Base-by-base conservation (phyloP, 2,329 filamentous ascomycete genomes). In the Arthrobotrys megalospora region DNA sequence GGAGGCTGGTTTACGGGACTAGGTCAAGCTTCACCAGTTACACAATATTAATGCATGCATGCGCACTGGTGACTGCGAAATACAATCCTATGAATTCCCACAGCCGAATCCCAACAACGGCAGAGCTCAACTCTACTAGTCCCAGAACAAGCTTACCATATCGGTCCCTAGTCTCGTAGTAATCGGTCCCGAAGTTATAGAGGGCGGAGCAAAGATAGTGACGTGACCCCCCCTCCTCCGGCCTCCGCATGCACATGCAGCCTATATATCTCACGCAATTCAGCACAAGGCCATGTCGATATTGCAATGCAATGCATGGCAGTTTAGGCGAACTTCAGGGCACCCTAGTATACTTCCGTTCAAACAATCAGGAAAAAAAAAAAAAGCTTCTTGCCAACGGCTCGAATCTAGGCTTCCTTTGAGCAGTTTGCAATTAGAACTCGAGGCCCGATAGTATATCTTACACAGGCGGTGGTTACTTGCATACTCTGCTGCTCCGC, bases 181-280 rank as follows among this genome's bases (percentile, higher is more conserved):
- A 58, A n/a, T 6, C 32, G 8, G 21, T 8, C n/a, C 55, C 1
- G 24, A 19, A 43, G 12, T 34, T 43, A 45, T 5, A n/a, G 11
- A 24, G 36, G 55, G 55, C 55, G 55, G 55, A 43, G 55, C 28
- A 60, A 32, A 36, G 11, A 36, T n/a, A 10, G 55, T 60, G 55
- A 60, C 55, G 55, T 43, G 55, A 60, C 24, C 45, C 4, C 16
- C 45, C 19, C 19, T 34, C n/a, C 19, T 28, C 10, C 8, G 36
- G 11, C 10, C 16, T 28, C 36, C 36, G 24, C 36, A 12, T 10
- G 28, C 8, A 36, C 28, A 53, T 58, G n/a, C 32, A 38, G 6
- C 7, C 36, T 60, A 28, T 43, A 8, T 60, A 28, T 43, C 6
- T 55, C 7, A 24, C 19, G 21, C 5, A 55, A 36, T 14, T n/a